These are phyloP conservation scores for Gilbertella persicaria DNA, from an alignment of 371 early-diverging fungal species.

Conservation along the genomic window DNA sequence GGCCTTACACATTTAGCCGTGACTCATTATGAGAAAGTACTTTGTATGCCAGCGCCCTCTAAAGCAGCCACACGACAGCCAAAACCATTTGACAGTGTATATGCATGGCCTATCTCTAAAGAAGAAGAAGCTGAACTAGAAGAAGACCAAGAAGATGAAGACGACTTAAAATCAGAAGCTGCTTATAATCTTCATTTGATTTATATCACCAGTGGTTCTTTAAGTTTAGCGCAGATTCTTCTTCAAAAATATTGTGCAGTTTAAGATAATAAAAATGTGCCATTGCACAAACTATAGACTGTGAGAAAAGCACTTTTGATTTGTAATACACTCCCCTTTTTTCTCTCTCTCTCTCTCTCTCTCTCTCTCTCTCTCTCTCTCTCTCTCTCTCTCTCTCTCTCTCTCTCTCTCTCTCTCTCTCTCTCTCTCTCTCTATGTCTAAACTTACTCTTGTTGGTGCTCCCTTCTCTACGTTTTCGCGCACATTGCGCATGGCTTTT, in stretches of 20 bases:
- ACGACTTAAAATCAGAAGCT: conserved; percentile 63
- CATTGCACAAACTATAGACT: too few relatives aligned
- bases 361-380: background rate
- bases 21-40: conserved; percentile 76
- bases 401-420: background rate
- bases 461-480: conserved; percentile 37
- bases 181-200: conserved; percentile 81
- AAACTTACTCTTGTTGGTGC: conserved; percentile 28
- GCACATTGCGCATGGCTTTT: conserved; percentile 42
- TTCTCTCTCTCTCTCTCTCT: background rate
- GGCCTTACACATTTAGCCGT: conserved; percentile 80
- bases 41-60: conserved; percentile 54
- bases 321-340: background rate
- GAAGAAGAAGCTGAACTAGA: conserved; percentile 17
- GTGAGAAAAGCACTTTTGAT: too few relatives aligned
- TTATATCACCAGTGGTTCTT: conserved; percentile 70
- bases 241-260: conserved; percentile 65
- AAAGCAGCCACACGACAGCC: conserved; percentile 19
- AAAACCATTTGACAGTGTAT: conserved; percentile 28
- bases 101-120: conserved; percentile 25
- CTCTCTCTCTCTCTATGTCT: conserved; percentile 1
- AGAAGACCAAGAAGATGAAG: conserved; percentile 47
- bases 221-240: conserved; percentile 68
- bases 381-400: background rate
- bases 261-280: too few relatives aligned